Base-by-base conservation (phyloP, 768 basidiomycete genomes). In the Rickenella mellea region DNA sequence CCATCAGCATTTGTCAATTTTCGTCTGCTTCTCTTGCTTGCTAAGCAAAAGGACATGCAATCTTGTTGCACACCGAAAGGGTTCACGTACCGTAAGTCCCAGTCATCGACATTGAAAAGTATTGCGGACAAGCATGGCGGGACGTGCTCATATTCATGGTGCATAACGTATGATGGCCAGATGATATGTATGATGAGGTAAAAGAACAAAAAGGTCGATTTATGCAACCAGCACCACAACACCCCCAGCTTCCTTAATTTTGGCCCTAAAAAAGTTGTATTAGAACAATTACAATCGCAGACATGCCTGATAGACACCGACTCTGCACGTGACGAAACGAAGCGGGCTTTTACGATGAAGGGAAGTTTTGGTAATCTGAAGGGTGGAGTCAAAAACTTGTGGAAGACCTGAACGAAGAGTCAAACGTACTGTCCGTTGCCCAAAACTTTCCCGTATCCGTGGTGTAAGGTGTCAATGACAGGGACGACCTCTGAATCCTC, bases 271-370 rank as follows among this genome's bases (percentile, higher is more conserved):
- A 50, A 27, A 22, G 1, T n/a, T n/a, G n/a, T n/a, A n/a, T n/a
- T n/a, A n/a, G n/a, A n/a, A 22, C 19, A n/a, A 26, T 30, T 20
- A 43, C 12, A 11, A 25, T 53, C 41, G 58, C 48, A 27, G 30
- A 29, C 19, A 47, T 55, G 58, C 56, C 71, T 9, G n/a, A 17
- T 42, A 29, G 26, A 40, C 14, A 27, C 36, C 19, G 49, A 76
- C 88, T 91, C 88, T 49, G 92, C 92, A 57, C 74, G 81, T 53
- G 67, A 73, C 30, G 91, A 94, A 41, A 97, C 92, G 58, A 83
- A 94, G 49, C 96, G 91, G 42, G 96, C 92, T 73, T 98, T 98
- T 55, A 99, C 88, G 58, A 99, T 98, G 72, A 91, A 89, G 12
- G 96, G 96, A 39, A 87, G 67, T 59, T 81, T 82, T 49, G 90